phyloP scores from a whole-genome alignment of 2,329 filamentous ascomycete species.

The Blumeriella jaapii region DNA sequence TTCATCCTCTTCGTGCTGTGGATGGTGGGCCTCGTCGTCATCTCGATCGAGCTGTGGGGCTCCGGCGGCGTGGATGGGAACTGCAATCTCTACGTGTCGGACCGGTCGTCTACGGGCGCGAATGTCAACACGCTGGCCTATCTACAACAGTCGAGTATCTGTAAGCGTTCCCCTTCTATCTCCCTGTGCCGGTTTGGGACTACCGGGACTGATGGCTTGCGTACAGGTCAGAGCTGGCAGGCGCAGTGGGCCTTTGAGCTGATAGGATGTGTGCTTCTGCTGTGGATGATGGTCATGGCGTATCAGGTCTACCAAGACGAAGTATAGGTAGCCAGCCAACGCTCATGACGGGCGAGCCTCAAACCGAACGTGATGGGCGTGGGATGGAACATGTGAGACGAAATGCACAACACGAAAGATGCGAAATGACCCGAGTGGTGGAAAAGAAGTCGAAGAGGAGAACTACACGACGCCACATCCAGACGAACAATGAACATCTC shows the following conservation, averaged over 20 bases:
- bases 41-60: constrained; percentile 53
- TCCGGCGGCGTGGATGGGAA: constrained; percentile 45
- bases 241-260: constrained; percentile 52
- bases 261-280: constrained; percentile 45
- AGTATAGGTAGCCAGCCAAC: too few species aligned
- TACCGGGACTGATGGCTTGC: constrained; percentile 11
- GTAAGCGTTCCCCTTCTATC: constrained; percentile 32
- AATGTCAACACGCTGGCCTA: constrained; percentile 47
- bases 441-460: too few species aligned
- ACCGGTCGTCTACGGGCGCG: constrained; percentile 37
- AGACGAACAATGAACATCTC: too few species aligned
- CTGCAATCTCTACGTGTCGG: constrained; percentile 48
- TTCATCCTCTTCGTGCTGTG: constrained; percentile 59
- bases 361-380: too few species aligned
- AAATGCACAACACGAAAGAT: too few species aligned
- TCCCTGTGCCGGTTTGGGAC: background rate
- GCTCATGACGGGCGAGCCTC: too few species aligned
- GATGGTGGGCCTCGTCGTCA: constrained; percentile 52
- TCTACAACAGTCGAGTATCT: constrained; percentile 52
- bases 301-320: constrained; percentile 43
- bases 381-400: too few species aligned
- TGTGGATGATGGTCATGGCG: constrained; percentile 61
- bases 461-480: too few species aligned
- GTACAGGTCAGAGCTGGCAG: constrained; percentile 48
- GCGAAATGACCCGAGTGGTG: too few species aligned